A percentile compares a stretch with the other conserved stretches of the same genome.
Evolutionary conservation across 2,329 filamentous ascomycete species (phyloP).

Genomic region (Colletotrichum abscissum): DNA sequence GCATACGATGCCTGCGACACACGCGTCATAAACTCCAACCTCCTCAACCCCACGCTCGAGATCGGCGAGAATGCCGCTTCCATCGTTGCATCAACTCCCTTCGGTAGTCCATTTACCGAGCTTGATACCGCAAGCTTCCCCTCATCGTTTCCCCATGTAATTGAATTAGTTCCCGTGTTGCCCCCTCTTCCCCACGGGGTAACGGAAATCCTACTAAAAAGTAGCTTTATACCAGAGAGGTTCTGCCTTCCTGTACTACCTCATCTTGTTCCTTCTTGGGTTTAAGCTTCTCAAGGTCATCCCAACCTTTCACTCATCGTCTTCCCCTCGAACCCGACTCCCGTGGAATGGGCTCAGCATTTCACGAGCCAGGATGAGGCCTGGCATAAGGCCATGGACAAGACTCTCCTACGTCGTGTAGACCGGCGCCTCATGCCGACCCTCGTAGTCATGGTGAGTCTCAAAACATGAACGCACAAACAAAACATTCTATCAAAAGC

Average conservation of each 20-base stretch:
- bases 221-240: not conserved
- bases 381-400: conserved; percentile 29
- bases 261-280: not conserved
- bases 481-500: not conserved
- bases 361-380: conserved; percentile 21
- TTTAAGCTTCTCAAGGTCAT: not conserved
- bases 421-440: conserved; percentile 62
- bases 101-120: conserved; percentile 28
- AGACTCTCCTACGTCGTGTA: conserved; percentile 58
- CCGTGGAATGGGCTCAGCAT: conserved; percentile 26
- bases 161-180: not conserved
- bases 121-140: conserved; percentile 7
- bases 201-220: conserved; percentile 1
- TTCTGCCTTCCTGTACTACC: not conserved
- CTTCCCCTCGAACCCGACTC: conserved; percentile 4
- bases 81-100: not conserved
- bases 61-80: conserved; percentile 11
- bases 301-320: not conserved
- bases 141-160: conserved; percentile 2
- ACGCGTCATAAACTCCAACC: conserved; percentile 4
- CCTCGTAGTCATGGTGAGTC: conserved; percentile 61
- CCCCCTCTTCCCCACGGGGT: conserved; percentile 16
- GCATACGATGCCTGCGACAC: conserved; percentile 1
- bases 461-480: conserved; percentile 44
- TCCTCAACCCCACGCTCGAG: not conserved